These are phyloP conservation scores for Chaetomium sp. DNA, from an alignment of 2,329 filamentous ascomycete species.

Conservation along the genomic window DNA sequence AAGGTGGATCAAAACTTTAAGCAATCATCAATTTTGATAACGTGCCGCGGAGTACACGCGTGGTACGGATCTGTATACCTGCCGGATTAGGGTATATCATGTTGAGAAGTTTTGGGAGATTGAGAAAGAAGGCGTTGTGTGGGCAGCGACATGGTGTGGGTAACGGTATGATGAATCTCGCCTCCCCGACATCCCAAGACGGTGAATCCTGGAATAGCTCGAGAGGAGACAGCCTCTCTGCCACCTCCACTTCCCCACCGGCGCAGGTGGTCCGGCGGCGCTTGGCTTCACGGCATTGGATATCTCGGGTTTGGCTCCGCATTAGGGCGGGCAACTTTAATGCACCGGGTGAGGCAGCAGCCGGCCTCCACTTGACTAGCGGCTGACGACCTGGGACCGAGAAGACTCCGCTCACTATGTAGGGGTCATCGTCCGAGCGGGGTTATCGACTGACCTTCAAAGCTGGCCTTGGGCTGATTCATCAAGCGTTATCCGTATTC, in stretches of 20 bases:
- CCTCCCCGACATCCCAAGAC: too few relatives aligned
- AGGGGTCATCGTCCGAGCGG: neutral
- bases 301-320: neutral
- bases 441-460: too few relatives aligned
- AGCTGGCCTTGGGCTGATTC: too few relatives aligned
- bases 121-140: neutral
- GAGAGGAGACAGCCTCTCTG: neutral
- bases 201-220: neutral
- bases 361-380: neutral
- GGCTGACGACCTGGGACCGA: neutral
- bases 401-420: neutral
- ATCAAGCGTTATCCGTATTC: too few relatives aligned
- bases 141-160: neutral
- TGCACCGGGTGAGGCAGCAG: neutral
- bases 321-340: neutral
- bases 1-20: slow-evolving; percentile 2
- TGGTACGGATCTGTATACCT: neutral
- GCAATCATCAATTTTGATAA: neutral
- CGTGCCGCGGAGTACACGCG: neutral
- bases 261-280: neutral
- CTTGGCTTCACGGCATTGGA: neutral
- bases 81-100: neutral
- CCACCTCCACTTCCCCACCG: neutral
- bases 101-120: neutral
- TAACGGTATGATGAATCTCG: too few relatives aligned